Base-by-base conservation (phyloP, 345 rosid species). In the Mallotus nudiflorus region DNA sequence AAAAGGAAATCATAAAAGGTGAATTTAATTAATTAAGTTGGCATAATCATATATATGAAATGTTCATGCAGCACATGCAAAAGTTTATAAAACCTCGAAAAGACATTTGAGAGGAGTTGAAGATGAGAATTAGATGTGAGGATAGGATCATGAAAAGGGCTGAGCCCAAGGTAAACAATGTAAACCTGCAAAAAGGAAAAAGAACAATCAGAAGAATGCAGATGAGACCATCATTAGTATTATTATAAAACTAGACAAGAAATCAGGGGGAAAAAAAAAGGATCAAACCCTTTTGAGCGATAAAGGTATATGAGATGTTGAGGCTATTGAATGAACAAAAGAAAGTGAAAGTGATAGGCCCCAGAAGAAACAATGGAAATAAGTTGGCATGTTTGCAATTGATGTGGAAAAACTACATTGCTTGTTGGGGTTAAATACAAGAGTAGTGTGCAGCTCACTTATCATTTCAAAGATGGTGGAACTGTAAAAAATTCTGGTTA, bases 101-200 rank as follows among this genome's bases (percentile, higher is more conserved):
- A 89, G 69, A 89, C 85, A 62, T 81, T 71, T n/a, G 80, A 68
- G 27, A 89, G 92, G 68, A 87, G 87, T 66, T 71, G 81, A 57
- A 75, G n/a, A 65, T 89, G 92, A 64, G 76, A 81, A 19, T 62
- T 71, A 18, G 87, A 80, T 64, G 85, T 72, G 68, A 82, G 77
- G 27, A 40, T 37, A 29, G 78, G 76, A 52, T 78, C 79, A n/a
- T 46, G 62, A 66, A 71, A 11, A 58, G 54, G 85, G 79, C 45
- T 82, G 60, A 51, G 77, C 29, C 94, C 92, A 61, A 89, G 60
- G 74, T 91, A 89, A 15, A 89, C 87, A 61, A 91, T 78, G 79
- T 91, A 85, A 69, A 91, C 90, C 91, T 87, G 78, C 76, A 82
- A 50, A 25, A 10, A 39, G 39, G 18, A 71, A 56, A 28, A 52